Evolutionary conservation across 208 protist genomes (phyloP).

Genomic region (Novymonas esmeraldas): DNA sequence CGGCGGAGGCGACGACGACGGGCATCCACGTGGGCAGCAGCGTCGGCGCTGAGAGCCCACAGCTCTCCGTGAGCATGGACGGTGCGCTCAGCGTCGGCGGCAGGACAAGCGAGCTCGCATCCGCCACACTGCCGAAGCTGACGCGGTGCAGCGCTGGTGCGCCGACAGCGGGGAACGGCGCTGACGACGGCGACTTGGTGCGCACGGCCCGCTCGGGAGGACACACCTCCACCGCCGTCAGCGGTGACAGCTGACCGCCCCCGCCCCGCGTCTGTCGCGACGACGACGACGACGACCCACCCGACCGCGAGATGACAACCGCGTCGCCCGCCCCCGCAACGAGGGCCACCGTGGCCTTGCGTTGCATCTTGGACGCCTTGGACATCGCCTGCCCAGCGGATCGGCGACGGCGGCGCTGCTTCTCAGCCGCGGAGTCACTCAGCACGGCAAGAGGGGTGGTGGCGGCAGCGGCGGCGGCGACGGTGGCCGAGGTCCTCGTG

Average conservation of each 20-base stretch:
- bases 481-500: no score
- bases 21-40: not conserved
- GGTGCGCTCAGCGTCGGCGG: not conserved
- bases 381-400: not conserved
- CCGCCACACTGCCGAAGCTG: no score
- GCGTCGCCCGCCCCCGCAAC: constrained; percentile 4
- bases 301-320: constrained; percentile 4
- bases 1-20: not conserved
- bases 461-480: not conserved
- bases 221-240: constrained; percentile 13
- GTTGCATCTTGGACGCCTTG: constrained; percentile 17
- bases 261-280: no score
- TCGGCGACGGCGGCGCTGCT: constrained; percentile 9
- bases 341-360: constrained; percentile 9
- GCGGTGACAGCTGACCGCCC: not conserved
- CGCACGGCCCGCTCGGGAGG: not conserved
- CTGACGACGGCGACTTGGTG: not conserved
- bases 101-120: not conserved
- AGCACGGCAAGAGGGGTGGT: not conserved
- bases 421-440: constrained; percentile 2
- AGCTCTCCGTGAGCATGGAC: not conserved
- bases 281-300: no score
- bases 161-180: not conserved
- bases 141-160: not conserved
- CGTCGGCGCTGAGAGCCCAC: not conserved